Percentiles rank a stretch among this genome's conserved stretches.
phyloP scores from a whole-genome alignment of 768 basidiomycete species.

The Serpula lacrymans region DNA sequence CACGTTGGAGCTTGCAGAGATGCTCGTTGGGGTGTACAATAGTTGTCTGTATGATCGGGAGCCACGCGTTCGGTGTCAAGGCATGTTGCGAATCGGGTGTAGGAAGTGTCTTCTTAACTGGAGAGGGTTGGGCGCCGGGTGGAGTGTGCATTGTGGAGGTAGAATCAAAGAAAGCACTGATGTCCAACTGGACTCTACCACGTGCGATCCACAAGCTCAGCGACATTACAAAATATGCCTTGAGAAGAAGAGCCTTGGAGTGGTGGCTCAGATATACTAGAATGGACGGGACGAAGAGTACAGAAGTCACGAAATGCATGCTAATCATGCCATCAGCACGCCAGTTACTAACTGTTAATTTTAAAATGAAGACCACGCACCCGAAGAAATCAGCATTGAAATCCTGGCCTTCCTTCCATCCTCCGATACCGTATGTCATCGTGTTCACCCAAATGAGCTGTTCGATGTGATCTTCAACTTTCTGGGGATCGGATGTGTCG shows the following conservation, averaged over 20 bases:
- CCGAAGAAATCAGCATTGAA: slow-evolving; percentile 66
- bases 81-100: slow-evolving; percentile 12
- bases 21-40: slow-evolving; percentile 34
- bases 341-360: no score
- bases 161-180: slow-evolving; percentile 26
- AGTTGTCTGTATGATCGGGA: slow-evolving; percentile 35
- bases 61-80: slow-evolving; percentile 36
- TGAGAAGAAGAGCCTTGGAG: slow-evolving; percentile 24
- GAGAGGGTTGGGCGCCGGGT: slow-evolving; percentile 9
- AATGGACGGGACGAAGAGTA: slow-evolving; percentile 25
- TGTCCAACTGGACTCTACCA: slow-evolving; percentile 30
- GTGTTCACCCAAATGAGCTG: slow-evolving; percentile 57
- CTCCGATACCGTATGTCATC: slow-evolving; percentile 60
- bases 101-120: slow-evolving; percentile 5
- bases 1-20: slow-evolving; percentile 28
- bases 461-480: slow-evolving; percentile 51
- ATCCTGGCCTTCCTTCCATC: slow-evolving; percentile 29
- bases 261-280: slow-evolving; percentile 16
- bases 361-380: slow-evolving; percentile 39
- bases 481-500: slow-evolving; percentile 30
- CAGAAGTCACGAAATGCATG: slow-evolving; percentile 28
- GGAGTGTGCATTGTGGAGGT: slow-evolving; percentile 16
- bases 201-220: slow-evolving; percentile 29
- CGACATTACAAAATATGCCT: slow-evolving; percentile 23
- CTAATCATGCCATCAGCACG: no score